These are phyloP conservation scores for Vitis riparia DNA, from an alignment of 164 flowering plant species.

Conservation along the genomic window DNA sequence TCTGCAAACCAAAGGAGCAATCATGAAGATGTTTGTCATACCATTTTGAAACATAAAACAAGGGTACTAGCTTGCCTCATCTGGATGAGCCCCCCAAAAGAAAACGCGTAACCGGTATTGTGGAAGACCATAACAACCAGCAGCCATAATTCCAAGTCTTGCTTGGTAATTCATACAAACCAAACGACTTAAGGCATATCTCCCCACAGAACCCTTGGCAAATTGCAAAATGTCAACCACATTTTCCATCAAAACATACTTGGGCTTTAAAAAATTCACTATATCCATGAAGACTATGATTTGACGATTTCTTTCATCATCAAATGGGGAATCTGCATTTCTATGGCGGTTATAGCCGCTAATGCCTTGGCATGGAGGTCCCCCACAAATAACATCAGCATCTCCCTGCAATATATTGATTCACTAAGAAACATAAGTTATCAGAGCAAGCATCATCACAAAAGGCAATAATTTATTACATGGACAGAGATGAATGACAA, in stretches of 20 bases:
- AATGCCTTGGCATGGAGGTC: conserved; percentile 10
- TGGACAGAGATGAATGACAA: background rate
- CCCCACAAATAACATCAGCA: conserved; percentile 66
- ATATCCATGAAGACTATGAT: conserved; percentile 61
- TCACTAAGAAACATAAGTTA: background rate
- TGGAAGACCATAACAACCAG: conserved; percentile 70
- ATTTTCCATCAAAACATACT: conserved; percentile 60
- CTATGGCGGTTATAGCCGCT: conserved; percentile 59
- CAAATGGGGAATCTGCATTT: conserved; percentile 47
- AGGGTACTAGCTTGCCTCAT: conserved; percentile 35
- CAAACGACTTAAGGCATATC: conserved; percentile 60
- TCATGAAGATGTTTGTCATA: background rate
- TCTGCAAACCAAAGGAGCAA: conserved; percentile 30
- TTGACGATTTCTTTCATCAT: conserved; percentile 61
- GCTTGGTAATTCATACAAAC: conserved; percentile 65
- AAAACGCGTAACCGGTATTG: conserved; percentile 61
- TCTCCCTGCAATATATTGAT: conserved; percentile 46
- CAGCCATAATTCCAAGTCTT: conserved; percentile 63
- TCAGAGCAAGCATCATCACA: background rate
- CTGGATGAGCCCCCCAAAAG: conserved; percentile 57
- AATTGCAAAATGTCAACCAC: conserved; percentile 61
- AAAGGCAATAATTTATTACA: background rate
- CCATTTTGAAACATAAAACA: conserved; percentile 1
- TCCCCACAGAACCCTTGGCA: conserved; percentile 47
- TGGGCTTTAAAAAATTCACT: conserved; percentile 53